Evolutionary conservation across 495 filamentous ascomycete genomes (phyloP).

Genomic region (Coniosporium apollinis): DNA sequence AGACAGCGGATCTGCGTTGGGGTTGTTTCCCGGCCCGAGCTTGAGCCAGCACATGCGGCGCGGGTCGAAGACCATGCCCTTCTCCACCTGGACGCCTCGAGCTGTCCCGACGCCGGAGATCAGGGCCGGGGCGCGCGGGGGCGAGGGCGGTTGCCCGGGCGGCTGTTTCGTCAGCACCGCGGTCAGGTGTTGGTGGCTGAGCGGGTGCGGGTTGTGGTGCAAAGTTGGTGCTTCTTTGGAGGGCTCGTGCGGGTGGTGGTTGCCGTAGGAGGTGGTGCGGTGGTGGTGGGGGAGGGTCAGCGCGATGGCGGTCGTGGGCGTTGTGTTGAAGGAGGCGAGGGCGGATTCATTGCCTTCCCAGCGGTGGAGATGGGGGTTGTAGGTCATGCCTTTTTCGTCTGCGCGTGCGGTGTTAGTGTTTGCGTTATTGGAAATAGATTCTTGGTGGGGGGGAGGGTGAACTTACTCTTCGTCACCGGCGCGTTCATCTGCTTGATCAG

Average conservation of each 20-base stretch:
- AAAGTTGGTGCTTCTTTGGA: constrained; percentile 16
- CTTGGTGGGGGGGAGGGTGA: constrained; percentile 4
- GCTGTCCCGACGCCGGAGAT: constrained; percentile 59
- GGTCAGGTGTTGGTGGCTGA: constrained; percentile 3
- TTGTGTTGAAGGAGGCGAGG: constrained; percentile 52
- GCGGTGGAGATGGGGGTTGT: constrained; percentile 64
- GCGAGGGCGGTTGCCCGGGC: constrained; percentile 17
- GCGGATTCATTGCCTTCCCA: constrained; percentile 96
- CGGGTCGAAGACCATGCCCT: constrained; percentile 95
- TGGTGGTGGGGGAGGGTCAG: constrained; percentile 18
- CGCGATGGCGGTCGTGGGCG: constrained; percentile 9
- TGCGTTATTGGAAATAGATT: constrained; percentile 3
- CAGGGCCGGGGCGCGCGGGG: constrained; percentile 67
- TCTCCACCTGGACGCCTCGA: constrained; percentile 73
- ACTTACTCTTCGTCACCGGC: constrained; percentile 49
- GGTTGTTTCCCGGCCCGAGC: constrained; percentile 7
- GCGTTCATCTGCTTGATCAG: constrained; percentile 56
- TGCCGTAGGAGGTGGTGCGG: constrained; percentile 9
- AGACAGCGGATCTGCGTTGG: constrained; percentile 11
- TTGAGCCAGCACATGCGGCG: constrained; percentile 92
- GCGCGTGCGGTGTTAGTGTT: constrained; percentile 11
- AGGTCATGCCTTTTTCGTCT: constrained; percentile 89
- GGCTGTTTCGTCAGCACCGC: constrained; percentile 2
- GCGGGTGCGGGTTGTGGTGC: constrained; percentile 11
- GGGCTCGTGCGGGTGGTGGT: constrained; percentile 8